Percentiles rank a stretch among this genome's conserved stretches.
These are phyloP conservation scores for Crithidia fasciculata DNA, from an alignment of 208 protist species.

Conservation along the genomic window DNA sequence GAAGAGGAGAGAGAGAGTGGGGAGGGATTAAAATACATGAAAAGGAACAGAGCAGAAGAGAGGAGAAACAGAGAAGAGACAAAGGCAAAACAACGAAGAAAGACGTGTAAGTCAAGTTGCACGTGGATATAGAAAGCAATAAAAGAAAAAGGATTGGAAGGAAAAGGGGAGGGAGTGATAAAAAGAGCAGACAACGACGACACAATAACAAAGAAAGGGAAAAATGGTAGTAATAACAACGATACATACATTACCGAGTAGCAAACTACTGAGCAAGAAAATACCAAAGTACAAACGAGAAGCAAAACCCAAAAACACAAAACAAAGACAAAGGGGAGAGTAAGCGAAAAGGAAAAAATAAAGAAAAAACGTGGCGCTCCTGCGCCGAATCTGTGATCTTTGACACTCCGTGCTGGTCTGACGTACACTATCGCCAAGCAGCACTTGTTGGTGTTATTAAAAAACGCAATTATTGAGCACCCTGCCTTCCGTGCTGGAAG, in stretches of 20 bases:
- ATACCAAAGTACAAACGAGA: no score
- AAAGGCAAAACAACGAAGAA: conserved; percentile 1
- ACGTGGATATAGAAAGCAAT: conserved; percentile 11
- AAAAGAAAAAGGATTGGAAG: conserved; percentile 5
- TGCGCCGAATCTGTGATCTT: no score
- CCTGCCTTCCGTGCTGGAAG: no score
- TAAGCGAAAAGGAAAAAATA: no score
- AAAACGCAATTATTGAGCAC: no score
- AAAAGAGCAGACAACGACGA: conserved; percentile 4
- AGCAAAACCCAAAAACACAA: no score
- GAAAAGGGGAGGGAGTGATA: background rate
- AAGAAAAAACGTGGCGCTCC: no score
- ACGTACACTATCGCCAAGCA: no score
- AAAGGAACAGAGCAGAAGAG: conserved; percentile 3
- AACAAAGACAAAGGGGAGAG: no score
- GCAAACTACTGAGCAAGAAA: no score
- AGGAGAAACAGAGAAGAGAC: background rate
- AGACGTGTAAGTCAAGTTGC: background rate
- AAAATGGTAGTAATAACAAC: background rate
- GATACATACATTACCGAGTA: background rate
- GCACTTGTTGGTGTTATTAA: no score
- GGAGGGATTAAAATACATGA: background rate
- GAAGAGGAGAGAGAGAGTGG: conserved; percentile 7
- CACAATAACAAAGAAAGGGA: conserved; percentile 8
- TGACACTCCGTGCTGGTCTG: no score